Percentiles rank a stretch among this genome's conserved stretches.
phyloP scores from a whole-genome alignment of 2,329 filamentous ascomycete species.

The Claviceps citrina region DNA sequence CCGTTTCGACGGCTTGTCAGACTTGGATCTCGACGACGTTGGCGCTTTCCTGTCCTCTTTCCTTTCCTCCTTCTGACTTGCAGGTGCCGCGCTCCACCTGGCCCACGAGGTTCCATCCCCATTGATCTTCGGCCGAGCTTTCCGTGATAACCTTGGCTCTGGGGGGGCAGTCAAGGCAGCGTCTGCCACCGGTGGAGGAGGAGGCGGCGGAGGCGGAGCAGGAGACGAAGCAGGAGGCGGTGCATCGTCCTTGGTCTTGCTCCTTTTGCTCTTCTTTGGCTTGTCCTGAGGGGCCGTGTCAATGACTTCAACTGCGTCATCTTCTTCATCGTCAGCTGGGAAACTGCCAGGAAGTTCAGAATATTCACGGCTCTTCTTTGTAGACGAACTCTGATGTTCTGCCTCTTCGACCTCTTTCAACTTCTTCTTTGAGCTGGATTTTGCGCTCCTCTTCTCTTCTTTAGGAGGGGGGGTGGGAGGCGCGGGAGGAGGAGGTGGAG shows the following conservation, averaged over 20 bases:
- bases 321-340: constrained; percentile 35
- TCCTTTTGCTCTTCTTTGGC: constrained; percentile 22
- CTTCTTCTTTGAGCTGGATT: constrained; percentile 28
- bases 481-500: constrained; percentile 22
- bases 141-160: constrained; percentile 48
- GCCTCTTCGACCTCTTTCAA: constrained; percentile 20
- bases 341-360: constrained; percentile 36
- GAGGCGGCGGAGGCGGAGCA: constrained; percentile 26
- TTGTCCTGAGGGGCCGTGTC: constrained; percentile 31
- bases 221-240: constrained; percentile 25
- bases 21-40: constrained; percentile 46
- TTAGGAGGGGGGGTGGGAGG: constrained; percentile 22
- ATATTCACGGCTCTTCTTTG: constrained; percentile 17
- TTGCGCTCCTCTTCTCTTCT: constrained; percentile 12
- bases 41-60: constrained; percentile 14
- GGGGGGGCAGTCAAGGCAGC: constrained; percentile 34
- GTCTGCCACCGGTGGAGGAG: constrained; percentile 33
- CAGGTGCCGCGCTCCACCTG: constrained; percentile 48
- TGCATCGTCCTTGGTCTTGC: constrained; percentile 11
- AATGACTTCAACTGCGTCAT: constrained; percentile 35
- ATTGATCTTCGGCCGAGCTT: constrained; percentile 62
- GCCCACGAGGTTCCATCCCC: constrained; percentile 61
- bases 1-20: constrained; percentile 45
- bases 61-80: constrained; percentile 29
- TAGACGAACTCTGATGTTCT: constrained; percentile 16